Evolutionary conservation across 2,329 filamentous ascomycete species (phyloP).

Genomic region (Curvularia hawaiiensis): DNA sequence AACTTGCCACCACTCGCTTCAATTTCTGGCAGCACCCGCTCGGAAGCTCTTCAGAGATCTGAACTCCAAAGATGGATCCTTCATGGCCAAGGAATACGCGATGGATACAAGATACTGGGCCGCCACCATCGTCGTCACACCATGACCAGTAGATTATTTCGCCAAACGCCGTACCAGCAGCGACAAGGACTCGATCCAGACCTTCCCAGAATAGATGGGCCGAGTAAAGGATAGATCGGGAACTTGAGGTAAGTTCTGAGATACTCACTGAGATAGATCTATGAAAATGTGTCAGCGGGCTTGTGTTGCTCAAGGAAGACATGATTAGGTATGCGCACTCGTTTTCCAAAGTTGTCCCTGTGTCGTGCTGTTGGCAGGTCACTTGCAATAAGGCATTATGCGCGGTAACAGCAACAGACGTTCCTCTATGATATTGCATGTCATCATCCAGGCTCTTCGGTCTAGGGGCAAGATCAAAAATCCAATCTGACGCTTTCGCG

Average conservation of each 20-base stretch:
- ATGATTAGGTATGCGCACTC: constrained; percentile 8
- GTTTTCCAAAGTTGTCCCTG: constrained; percentile 1
- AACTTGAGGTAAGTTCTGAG: constrained; percentile 63
- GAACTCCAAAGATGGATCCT: constrained; percentile 90
- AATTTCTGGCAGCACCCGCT: constrained; percentile 40
- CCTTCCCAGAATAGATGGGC: constrained; percentile 73
- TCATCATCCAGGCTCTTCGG: constrained; percentile 18
- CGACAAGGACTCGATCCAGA: constrained; percentile 68
- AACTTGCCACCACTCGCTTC: constrained; percentile 78
- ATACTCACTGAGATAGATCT: constrained; percentile 42
- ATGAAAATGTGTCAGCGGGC: constrained; percentile 5
- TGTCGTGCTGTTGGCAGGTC: constrained; percentile 21
- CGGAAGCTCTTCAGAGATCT: constrained; percentile 63
- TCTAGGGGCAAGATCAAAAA: constrained; percentile 38
- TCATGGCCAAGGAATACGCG: constrained; percentile 74
- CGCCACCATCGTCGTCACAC: constrained; percentile 39
- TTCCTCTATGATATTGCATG: constrained; percentile 7
- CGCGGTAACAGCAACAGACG: constrained; percentile 67
- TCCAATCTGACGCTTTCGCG: constrained; percentile 44
- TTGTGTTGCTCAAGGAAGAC: not conserved
- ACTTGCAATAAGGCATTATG: constrained; percentile 79
- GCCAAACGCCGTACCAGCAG: constrained; percentile 91
- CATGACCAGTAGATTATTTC: constrained; percentile 92
- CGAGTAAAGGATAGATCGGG: constrained; percentile 86
- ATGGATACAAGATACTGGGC: constrained; percentile 51